phyloP scores from a whole-genome alignment of 2,329 filamentous ascomycete genomes.

The Cordyceps militaris region DNA sequence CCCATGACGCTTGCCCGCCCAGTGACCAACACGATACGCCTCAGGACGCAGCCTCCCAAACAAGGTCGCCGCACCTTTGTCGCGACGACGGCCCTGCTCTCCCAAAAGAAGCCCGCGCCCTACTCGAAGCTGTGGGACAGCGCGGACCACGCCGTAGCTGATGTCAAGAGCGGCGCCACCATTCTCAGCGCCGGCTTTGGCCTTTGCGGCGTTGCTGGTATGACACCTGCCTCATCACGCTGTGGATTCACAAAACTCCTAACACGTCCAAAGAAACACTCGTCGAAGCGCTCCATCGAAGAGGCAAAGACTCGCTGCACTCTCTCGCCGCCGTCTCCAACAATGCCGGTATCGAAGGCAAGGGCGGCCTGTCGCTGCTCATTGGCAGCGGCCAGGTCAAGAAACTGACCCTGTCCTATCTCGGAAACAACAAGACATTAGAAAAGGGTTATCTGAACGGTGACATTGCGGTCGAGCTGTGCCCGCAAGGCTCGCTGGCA shows the following conservation, averaged over 20 bases:
- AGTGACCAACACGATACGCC: neutral
- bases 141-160: constrained; percentile 62
- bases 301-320: constrained; percentile 54
- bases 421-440: constrained; percentile 70
- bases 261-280: constrained; percentile 50
- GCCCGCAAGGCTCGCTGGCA: constrained; percentile 67
- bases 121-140: constrained; percentile 44
- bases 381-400: constrained; percentile 63
- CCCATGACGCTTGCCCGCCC: neutral
- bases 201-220: constrained; percentile 68
- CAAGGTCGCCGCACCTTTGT: neutral
- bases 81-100: neutral
- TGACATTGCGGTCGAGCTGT: constrained; percentile 68
- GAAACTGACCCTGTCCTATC: constrained; percentile 66
- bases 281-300: constrained; percentile 58
- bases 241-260: neutral
- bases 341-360: constrained; percentile 66
- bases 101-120: neutral
- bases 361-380: constrained; percentile 61
- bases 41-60: neutral
- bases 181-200: constrained; percentile 75
- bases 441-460: constrained; percentile 69
- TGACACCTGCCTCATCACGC: neutral
- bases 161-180: constrained; percentile 62
- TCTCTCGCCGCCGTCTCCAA: constrained; percentile 72